Evolutionary conservation across 176 grass and related monocot species (phyloP).

Genomic region (Bolboschoenus planiculmis): DNA sequence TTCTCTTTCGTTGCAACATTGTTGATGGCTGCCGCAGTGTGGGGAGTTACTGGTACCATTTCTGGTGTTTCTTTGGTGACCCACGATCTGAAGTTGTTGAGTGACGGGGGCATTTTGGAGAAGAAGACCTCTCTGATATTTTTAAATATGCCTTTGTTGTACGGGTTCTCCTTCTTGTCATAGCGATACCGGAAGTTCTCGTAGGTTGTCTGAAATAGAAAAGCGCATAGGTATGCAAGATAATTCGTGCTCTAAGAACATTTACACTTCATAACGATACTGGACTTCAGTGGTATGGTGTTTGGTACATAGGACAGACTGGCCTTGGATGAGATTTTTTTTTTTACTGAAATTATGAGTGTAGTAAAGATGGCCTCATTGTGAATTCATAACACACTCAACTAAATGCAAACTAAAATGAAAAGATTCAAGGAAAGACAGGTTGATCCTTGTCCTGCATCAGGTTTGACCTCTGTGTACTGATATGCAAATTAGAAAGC

Average conservation of each 20-base stretch:
- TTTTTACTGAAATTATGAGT: not conserved
- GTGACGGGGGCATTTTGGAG: slow-evolving; percentile 49
- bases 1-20: slow-evolving; percentile 23
- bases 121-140: slow-evolving; percentile 72
- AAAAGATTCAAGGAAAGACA: not conserved
- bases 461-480: not conserved
- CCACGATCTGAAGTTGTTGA: slow-evolving; percentile 69
- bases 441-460: not conserved
- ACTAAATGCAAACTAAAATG: not conserved
- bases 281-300: not conserved
- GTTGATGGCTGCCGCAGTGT: slow-evolving; percentile 24
- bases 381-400: not conserved
- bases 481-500: not conserved
- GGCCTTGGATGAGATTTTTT: not conserved
- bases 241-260: not conserved
- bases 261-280: not conserved
- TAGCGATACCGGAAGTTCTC: slow-evolving; percentile 95
- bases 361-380: not conserved
- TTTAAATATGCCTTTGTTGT: slow-evolving; percentile 41
- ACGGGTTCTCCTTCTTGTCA: slow-evolving; percentile 93
- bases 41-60: not conserved
- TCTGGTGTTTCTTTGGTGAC: slow-evolving; percentile 16
- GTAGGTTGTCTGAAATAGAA: slow-evolving; percentile 62
- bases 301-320: not conserved
- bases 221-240: not conserved